A percentile compares a stretch with the other conserved stretches of the same genome.
phyloP scores from a whole-genome alignment of 164 flowering plant species.

The Magnolia kwangsiensis region DNA sequence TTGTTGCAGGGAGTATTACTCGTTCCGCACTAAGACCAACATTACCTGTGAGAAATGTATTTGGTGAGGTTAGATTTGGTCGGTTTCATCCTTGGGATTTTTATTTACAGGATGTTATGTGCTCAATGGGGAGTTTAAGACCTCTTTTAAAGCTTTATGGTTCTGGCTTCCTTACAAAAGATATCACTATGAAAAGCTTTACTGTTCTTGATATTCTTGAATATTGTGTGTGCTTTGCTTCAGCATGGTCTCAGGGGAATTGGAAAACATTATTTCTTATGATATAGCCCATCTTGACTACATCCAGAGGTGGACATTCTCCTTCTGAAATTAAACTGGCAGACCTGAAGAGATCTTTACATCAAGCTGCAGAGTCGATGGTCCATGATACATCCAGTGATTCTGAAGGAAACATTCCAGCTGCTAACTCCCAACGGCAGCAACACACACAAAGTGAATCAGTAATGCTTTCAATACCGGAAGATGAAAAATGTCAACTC shows the following conservation, averaged over 20 bases:
- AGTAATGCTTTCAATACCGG: constrained; percentile 31
- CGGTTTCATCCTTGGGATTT: too few species aligned
- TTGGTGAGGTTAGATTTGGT: too few species aligned
- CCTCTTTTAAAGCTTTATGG: too few species aligned
- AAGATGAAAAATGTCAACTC: constrained; percentile 64
- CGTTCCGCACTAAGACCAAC: too few species aligned
- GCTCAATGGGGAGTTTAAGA: too few species aligned
- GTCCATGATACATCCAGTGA: constrained; percentile 17
- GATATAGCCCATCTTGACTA: constrained; percentile 42
- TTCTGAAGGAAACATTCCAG: constrained; percentile 12
- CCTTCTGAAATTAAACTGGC: constrained; percentile 40
- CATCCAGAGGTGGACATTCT: constrained; percentile 23
- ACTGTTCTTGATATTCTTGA: constrained; percentile 48
- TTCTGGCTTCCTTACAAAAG: constrained; percentile 23
- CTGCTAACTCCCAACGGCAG: constrained; percentile 11
- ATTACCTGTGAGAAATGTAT: too few species aligned
- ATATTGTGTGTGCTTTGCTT: constrained; percentile 45
- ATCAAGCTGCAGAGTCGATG: constrained; percentile 26
- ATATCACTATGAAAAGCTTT: constrained; percentile 19
- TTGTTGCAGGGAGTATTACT: too few species aligned
- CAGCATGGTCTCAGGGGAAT: constrained; percentile 59
- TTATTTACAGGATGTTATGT: too few species aligned
- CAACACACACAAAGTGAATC: constrained; percentile 30
- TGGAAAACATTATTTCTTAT: constrained; percentile 40
- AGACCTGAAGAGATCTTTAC: constrained; percentile 34